Percentiles rank a stretch among this genome's conserved stretches.
These are phyloP conservation scores for Nicotiana sylvestris DNA, from an alignment of 257 asterid species.

Conservation along the genomic window DNA sequence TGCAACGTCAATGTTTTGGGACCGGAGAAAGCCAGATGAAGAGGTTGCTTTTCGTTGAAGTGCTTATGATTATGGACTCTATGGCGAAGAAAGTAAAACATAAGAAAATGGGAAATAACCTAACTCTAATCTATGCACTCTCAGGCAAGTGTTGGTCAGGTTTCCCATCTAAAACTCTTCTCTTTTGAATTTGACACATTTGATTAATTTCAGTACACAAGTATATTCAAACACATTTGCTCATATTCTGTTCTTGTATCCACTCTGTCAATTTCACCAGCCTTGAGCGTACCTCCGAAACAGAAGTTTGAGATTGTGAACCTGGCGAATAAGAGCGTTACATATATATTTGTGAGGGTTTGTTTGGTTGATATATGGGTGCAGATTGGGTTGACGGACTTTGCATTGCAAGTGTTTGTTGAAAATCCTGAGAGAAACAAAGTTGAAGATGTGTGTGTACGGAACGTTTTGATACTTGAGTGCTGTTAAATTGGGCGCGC, in stretches of 20 bases:
- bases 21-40: not conserved
- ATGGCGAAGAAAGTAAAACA: not conserved
- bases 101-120: not conserved
- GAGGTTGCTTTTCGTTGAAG: not conserved
- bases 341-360: not conserved
- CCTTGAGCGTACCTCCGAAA: not conserved
- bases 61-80: not conserved
- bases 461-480: constrained; percentile 38
- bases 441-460: constrained; percentile 27
- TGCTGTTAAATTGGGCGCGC: constrained; percentile 30
- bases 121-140: not conserved
- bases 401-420: constrained; percentile 29
- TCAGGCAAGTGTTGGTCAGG: not conserved
- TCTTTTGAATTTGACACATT: not conserved
- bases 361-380: constrained; percentile 36
- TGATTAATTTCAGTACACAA: not conserved
- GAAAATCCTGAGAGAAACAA: constrained; percentile 36
- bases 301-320: not conserved
- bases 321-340: too few species aligned
- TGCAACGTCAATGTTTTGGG: not conserved
- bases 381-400: constrained; percentile 16
- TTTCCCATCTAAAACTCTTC: not conserved
- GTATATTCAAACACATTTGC: not conserved
- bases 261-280: not conserved
- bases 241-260: not conserved